phyloP scores from a whole-genome alignment of 1,284 basidiomycete genomes.

The Boletus nobilissimus region DNA sequence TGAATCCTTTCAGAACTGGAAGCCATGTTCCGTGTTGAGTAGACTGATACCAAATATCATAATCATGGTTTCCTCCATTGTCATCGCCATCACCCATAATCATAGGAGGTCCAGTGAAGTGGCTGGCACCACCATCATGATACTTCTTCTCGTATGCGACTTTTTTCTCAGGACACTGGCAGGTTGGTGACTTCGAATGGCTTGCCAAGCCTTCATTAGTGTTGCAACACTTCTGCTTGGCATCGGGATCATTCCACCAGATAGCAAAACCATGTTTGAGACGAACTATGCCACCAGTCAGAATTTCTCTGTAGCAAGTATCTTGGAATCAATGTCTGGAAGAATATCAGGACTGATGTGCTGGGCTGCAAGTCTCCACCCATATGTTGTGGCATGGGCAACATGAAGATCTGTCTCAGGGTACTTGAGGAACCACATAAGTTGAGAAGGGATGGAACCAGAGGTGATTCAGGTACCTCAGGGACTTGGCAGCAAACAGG shows the following conservation, averaged over 20 bases:
- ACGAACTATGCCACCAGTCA: not conserved
- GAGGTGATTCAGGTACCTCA: not conserved
- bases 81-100: not conserved
- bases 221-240: not conserved
- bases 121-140: not conserved
- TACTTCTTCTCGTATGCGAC: not conserved
- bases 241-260: not conserved
- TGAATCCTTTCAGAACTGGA: not conserved
- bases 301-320: not conserved
- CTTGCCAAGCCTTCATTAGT: not conserved
- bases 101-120: not conserved
- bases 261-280: not conserved
- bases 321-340: rapidly evolving
- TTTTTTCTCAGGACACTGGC: not conserved
- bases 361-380: not conserved
- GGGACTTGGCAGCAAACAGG: not conserved
- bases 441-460: not conserved
- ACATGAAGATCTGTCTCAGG: not conserved
- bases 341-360: not conserved
- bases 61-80: not conserved
- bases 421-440: not conserved
- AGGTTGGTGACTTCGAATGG: too few relatives aligned
- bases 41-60: not conserved
- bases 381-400: not conserved
- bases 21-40: not conserved